These are phyloP conservation scores for Claviceps pazoutovae DNA, from an alignment of 2,329 filamentous ascomycete species.

Conservation along the genomic window DNA sequence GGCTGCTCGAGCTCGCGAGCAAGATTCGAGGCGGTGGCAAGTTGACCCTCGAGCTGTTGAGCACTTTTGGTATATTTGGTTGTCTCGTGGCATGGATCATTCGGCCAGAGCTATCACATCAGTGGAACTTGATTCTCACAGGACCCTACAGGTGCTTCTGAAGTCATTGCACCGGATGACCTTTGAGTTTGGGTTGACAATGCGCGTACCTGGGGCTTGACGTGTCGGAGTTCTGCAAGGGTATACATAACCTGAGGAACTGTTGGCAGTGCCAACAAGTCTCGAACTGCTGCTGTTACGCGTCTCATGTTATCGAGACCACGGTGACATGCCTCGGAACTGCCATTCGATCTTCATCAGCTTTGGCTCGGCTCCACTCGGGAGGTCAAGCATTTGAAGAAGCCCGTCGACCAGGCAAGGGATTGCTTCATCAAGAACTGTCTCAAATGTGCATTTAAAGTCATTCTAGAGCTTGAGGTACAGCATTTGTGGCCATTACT, in stretches of 20 bases:
- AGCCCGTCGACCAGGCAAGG: too few relatives aligned
- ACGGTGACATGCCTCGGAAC: too few relatives aligned
- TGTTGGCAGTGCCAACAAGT: not conserved
- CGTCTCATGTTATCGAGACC: not conserved
- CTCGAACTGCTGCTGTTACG: not conserved
- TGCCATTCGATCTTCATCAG: not conserved
- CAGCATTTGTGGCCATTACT: not conserved
- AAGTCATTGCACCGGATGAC: not conserved
- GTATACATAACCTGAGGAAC: not conserved
- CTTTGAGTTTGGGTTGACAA: not conserved
- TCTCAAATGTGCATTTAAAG: not conserved
- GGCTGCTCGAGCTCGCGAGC: constrained; percentile 56
- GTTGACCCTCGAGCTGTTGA: constrained; percentile 57
- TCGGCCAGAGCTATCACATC: constrained; percentile 12
- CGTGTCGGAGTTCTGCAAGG: not conserved
- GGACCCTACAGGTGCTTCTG: not conserved
- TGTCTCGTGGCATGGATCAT: constrained; percentile 52
- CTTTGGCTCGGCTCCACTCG: not conserved
- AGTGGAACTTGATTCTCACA: constrained; percentile 6
- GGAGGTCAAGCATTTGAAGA: not conserved
- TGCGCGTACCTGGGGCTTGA: not conserved
- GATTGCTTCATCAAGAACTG: not conserved
- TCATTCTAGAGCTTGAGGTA: not conserved
- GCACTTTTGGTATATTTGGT: constrained; percentile 60
- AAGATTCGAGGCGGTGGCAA: constrained; percentile 51